These are phyloP conservation scores for Calonectria pteridis DNA, from an alignment of 2,329 filamentous ascomycete species.

Conservation along the genomic window DNA sequence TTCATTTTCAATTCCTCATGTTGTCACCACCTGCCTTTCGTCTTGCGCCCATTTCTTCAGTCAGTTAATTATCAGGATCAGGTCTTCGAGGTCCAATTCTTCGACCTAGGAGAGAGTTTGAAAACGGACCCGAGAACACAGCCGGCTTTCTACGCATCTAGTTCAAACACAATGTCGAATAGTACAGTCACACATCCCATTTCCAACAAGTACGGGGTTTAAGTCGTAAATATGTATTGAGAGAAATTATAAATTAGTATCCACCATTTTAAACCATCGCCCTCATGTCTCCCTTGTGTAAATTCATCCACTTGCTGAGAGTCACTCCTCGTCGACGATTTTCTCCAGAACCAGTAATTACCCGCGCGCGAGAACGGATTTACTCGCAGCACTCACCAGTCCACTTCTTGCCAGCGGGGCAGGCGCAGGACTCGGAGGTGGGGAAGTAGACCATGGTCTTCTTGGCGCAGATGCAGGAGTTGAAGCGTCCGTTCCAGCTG, in stretches of 20 bases:
- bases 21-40: not conserved
- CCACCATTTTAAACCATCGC: not conserved
- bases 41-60: too few relatives aligned
- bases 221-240: too few relatives aligned
- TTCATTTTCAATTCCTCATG: too few relatives aligned
- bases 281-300: not conserved
- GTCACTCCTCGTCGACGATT: not conserved
- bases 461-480: not conserved
- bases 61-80: too few relatives aligned
- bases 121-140: too few relatives aligned
- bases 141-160: too few relatives aligned
- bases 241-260: not conserved
- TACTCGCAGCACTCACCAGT: not conserved
- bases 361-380: too few relatives aligned
- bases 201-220: too few relatives aligned
- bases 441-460: constrained; percentile 4
- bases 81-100: too few relatives aligned
- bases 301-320: not conserved
- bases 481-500: not conserved
- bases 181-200: too few relatives aligned
- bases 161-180: too few relatives aligned
- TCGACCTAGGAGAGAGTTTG: too few relatives aligned
- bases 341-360: not conserved
- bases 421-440: not conserved
- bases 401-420: not conserved